A percentile compares a stretch with the other conserved stretches of the same genome.
Conservation (phyloP, 2,329 filamentous ascomycete genomes). For the Bipolaris sorokiniana region DNA sequence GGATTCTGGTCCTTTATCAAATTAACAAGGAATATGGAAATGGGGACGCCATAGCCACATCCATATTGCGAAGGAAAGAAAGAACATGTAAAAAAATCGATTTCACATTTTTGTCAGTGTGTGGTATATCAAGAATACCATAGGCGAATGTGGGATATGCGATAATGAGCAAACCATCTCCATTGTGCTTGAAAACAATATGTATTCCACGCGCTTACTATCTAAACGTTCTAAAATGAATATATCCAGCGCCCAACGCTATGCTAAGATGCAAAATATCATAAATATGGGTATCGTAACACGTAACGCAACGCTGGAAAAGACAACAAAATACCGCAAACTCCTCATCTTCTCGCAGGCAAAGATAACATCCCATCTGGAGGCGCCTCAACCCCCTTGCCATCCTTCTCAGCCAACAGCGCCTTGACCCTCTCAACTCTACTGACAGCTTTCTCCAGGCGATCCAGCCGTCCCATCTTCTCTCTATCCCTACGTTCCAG, state of each 20-base stretch:
- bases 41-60: too few relatives aligned
- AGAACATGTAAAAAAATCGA: neutral
- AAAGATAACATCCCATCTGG: neutral
- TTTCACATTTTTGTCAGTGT: neutral
- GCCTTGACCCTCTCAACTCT: slow-evolving; percentile 73
- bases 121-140: neutral
- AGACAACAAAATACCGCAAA: neutral
- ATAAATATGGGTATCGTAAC: slow-evolving; percentile 13
- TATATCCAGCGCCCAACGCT: slow-evolving; percentile 3
- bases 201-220: neutral
- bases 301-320: slow-evolving; percentile 5
- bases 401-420: slow-evolving; percentile 54
- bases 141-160: neutral
- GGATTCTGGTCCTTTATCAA: too few relatives aligned
- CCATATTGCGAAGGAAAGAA: neutral
- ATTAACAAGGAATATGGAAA: too few relatives aligned
- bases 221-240: neutral
- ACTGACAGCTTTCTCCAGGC: slow-evolving; percentile 72
- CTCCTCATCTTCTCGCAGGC: slow-evolving; percentile 5
- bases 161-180: neutral
- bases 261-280: slow-evolving; percentile 7
- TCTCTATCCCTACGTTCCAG: slow-evolving; percentile 74
- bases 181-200: neutral
- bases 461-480: slow-evolving; percentile 71
- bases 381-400: neutral